Evolutionary conservation across 371 early-diverging fungal genomes (phyloP).

Genomic region (Zancudomyces culisetae): DNA sequence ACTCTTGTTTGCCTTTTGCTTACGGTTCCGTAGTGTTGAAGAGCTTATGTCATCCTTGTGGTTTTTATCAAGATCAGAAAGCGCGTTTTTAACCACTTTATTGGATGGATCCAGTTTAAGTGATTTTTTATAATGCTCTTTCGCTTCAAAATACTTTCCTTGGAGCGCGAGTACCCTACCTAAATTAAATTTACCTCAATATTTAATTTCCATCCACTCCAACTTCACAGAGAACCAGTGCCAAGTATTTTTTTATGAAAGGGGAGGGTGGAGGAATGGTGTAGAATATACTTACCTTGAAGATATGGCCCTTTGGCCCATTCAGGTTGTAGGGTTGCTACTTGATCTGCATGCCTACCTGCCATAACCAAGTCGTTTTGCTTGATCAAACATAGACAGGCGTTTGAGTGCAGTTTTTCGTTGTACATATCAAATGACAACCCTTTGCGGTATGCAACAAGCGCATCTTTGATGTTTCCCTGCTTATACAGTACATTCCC

Average conservation of each 20-base stretch:
- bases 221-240: not conserved
- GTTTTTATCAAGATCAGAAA: not conserved
- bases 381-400: constrained; percentile 23
- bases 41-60: not conserved
- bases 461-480: constrained; percentile 18
- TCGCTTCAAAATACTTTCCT: not conserved
- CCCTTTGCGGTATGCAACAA: constrained; percentile 16
- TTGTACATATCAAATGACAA: constrained; percentile 22
- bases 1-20: not conserved
- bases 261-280: not conserved
- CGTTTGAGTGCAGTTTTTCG: constrained; percentile 19
- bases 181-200: too few relatives aligned
- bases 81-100: not conserved
- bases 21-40: not conserved
- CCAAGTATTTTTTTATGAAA: not conserved
- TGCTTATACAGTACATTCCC: constrained; percentile 21
- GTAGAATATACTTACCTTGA: not conserved
- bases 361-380: constrained; percentile 19
- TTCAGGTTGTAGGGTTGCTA: constrained; percentile 18
- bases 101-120: not conserved
- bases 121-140: not conserved
- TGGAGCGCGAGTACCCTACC: not conserved
- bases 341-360: constrained; percentile 24
- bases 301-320: constrained; percentile 25
- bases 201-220: too few relatives aligned